A percentile compares a stretch with the other conserved stretches of the same genome.
These are phyloP conservation scores for Sordariomycetes sp. DNA, from an alignment of 2,329 filamentous ascomycete species.

Conservation along the genomic window DNA sequence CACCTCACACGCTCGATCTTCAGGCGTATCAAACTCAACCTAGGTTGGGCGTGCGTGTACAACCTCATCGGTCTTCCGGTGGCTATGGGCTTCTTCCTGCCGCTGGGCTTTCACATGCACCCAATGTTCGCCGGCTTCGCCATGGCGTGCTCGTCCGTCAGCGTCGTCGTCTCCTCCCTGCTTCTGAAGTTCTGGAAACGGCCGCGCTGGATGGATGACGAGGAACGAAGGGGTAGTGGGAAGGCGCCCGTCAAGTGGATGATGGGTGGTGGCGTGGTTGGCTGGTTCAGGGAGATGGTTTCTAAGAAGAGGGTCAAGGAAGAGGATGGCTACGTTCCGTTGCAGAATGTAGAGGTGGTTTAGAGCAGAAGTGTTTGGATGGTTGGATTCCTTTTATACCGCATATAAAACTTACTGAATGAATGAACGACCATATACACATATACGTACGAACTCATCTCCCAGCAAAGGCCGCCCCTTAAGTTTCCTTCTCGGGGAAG, in stretches of 20 bases:
- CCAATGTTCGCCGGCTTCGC: constrained; percentile 92
- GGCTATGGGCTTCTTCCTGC: constrained; percentile 92
- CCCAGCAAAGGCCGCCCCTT: too few relatives aligned
- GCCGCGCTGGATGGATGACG: constrained; percentile 78
- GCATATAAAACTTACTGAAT: too few relatives aligned
- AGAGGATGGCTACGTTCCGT: constrained; percentile 50
- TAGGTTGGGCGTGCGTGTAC: constrained; percentile 88
- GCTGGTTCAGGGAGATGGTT: constrained; percentile 30
- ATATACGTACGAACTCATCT: too few relatives aligned
- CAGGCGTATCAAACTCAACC: constrained; percentile 84
- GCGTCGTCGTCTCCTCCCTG: constrained; percentile 76
- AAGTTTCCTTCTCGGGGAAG: too few relatives aligned
- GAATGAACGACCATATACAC: too few relatives aligned
- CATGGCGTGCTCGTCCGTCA: constrained; percentile 87
- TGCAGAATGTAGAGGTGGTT: constrained; percentile 38
- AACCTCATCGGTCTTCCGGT: constrained; percentile 88
- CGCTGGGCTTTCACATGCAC: constrained; percentile 78
- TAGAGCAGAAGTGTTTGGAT: too few relatives aligned
- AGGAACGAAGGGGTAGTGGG: constrained; percentile 50
- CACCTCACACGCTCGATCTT: constrained; percentile 80
- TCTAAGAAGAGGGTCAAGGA: constrained; percentile 27
- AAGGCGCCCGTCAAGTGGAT: constrained; percentile 15
- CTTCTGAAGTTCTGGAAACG: constrained; percentile 80
- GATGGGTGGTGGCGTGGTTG: constrained; percentile 31
- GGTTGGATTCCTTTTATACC: too few relatives aligned